phyloP scores from a whole-genome alignment of 2,329 filamentous ascomycete species.

The Colletotrichum cuscutae region DNA sequence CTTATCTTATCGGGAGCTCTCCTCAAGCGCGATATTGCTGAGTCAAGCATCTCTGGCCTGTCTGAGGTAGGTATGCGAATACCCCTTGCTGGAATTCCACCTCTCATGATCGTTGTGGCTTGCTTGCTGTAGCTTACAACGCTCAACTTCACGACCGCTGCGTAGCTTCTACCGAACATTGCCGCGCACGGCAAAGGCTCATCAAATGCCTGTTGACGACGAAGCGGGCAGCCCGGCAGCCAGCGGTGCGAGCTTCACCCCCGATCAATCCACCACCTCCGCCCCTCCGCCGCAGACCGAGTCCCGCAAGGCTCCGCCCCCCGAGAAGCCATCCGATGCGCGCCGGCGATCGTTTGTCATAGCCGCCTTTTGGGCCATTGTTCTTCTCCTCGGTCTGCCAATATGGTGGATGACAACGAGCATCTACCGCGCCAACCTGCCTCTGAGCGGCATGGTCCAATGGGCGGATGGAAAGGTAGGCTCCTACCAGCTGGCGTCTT shows the following conservation, averaged over 20 bases:
- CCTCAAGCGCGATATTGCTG: not conserved
- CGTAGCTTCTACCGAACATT: not conserved
- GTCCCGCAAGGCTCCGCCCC: constrained; percentile 69
- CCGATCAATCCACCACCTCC: not conserved
- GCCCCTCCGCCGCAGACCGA: constrained; percentile 19
- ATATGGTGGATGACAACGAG: constrained; percentile 97
- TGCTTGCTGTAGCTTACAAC: not conserved
- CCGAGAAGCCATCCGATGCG: constrained; percentile 77
- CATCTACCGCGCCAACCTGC: constrained; percentile 87
- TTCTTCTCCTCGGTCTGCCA: constrained; percentile 84
- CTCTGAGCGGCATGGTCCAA: constrained; percentile 84
- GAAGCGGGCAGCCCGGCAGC: constrained; percentile 9
- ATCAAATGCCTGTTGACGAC: constrained; percentile 17
- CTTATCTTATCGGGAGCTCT: constrained; percentile 6
- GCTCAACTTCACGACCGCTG: constrained; percentile 1
- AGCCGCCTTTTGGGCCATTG: constrained; percentile 89
- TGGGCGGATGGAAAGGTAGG: constrained; percentile 92
- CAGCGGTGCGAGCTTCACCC: not conserved
- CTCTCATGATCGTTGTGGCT: not conserved
- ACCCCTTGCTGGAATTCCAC: not conserved
- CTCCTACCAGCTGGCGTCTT: constrained; percentile 37
- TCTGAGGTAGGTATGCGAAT: no score
- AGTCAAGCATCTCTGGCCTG: not conserved
- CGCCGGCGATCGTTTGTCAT: constrained; percentile 80
- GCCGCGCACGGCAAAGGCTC: constrained; percentile 19